Evolutionary conservation across 257 asterid genomes (phyloP).

Genomic region (Solanum lycopersicoides): DNA sequence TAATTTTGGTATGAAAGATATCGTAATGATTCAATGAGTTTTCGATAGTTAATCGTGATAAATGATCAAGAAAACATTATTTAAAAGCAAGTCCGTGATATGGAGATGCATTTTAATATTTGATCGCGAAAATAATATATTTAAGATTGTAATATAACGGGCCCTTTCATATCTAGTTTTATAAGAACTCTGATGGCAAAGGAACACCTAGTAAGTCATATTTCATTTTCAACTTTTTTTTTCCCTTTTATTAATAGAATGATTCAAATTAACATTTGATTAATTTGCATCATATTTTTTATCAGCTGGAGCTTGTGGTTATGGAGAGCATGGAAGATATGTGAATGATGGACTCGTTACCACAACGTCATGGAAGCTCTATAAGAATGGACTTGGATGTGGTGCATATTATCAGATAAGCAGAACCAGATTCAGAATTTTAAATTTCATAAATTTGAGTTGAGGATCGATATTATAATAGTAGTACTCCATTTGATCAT

Average conservation of each 20-base stretch:
- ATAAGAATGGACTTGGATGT: slow-evolving; percentile 13
- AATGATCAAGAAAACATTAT: too few relatives aligned
- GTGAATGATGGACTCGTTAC: slow-evolving; percentile 12
- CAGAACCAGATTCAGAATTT: neutral
- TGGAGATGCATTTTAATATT: too few relatives aligned
- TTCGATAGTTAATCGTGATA: too few relatives aligned
- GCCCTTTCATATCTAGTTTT: neutral
- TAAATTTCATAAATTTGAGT: neutral
- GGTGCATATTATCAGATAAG: slow-evolving; percentile 25
- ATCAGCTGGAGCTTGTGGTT: slow-evolving; percentile 33
- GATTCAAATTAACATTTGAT: neutral
- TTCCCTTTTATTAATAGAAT: too few relatives aligned
- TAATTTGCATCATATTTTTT: neutral
- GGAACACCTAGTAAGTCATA: slow-evolving; percentile 7
- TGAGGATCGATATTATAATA: too few relatives aligned
- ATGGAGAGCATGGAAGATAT: slow-evolving; percentile 19
- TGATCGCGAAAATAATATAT: too few relatives aligned
- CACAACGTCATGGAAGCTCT: slow-evolving; percentile 4
- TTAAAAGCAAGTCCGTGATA: too few relatives aligned
- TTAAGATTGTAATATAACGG: too few relatives aligned
- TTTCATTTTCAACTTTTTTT: neutral
- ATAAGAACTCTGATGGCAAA: neutral
- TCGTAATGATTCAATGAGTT: too few relatives aligned
- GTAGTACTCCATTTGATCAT: too few relatives aligned
- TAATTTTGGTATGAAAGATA: too few relatives aligned